Conservation (phyloP, 495 filamentous ascomycete genomes). For the Hypoxylon perforatum region DNA sequence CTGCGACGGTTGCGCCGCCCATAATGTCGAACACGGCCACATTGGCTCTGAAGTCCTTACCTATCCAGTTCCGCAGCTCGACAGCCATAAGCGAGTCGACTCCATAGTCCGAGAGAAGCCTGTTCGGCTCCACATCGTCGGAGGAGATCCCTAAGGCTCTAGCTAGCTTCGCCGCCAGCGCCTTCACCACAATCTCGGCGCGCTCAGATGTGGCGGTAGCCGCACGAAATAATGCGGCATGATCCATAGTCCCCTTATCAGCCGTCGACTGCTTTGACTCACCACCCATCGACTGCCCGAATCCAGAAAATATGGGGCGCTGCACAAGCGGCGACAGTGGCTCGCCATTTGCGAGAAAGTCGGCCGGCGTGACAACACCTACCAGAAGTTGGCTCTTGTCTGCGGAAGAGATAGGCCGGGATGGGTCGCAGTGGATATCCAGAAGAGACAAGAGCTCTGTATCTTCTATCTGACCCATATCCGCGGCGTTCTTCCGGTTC, state of each 20-base stretch:
- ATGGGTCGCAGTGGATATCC: slow-evolving; percentile 43
- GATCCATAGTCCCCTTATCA: slow-evolving; percentile 1
- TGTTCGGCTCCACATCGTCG: slow-evolving; percentile 48
- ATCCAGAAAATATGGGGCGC: neutral
- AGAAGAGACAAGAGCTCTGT: slow-evolving; percentile 46
- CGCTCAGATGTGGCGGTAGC: slow-evolving; percentile 29
- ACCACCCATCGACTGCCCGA: neutral
- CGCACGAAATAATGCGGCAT: neutral
- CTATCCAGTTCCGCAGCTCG: slow-evolving; percentile 66
- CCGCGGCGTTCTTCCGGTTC: neutral
- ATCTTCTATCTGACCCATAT: neutral
- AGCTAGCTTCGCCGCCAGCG: slow-evolving; percentile 45
- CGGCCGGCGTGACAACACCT: neutral
- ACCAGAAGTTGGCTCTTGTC: neutral
- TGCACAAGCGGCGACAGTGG: no score
- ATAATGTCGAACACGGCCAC: slow-evolving; percentile 59
- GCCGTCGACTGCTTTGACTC: neutral
- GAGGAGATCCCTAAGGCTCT: slow-evolving; percentile 42
- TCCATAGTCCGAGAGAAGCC: slow-evolving; percentile 54
- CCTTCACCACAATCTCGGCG: slow-evolving; percentile 34
- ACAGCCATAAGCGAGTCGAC: slow-evolving; percentile 68
- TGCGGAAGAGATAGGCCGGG: neutral
- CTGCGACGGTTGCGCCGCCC: no score
- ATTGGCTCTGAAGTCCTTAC: slow-evolving; percentile 53
- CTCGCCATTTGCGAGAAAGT: neutral